phyloP scores from a whole-genome alignment of 2,329 filamentous ascomycete genomes.

The Pleurostoma richardsiae region DNA sequence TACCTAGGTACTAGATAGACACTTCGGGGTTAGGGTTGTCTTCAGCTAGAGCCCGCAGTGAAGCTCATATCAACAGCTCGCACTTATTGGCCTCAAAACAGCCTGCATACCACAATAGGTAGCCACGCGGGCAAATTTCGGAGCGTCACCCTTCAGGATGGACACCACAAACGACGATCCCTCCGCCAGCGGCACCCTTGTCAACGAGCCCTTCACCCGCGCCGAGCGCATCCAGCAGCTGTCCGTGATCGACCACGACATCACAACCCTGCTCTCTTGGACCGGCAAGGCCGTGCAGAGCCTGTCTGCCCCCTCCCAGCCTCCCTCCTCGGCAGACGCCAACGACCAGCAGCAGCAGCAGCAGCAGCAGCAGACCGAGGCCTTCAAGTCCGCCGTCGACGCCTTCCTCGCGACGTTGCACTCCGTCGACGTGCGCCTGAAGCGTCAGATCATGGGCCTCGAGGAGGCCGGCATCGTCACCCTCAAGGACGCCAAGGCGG shows the following conservation, averaged over 20 bases:
- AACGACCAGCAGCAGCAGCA: constrained; percentile 16
- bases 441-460: constrained; percentile 70
- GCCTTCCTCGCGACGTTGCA: constrained; percentile 71
- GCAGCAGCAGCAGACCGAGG: constrained; percentile 44
- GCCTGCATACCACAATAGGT: too few relatives aligned
- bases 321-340: constrained; percentile 17
- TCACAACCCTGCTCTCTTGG: constrained; percentile 38
- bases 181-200: constrained; percentile 13
- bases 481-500: constrained; percentile 24
- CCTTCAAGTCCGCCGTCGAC: constrained; percentile 55
- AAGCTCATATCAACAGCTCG: too few relatives aligned
- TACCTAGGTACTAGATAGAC: too few relatives aligned
- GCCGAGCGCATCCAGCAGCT: constrained; percentile 78
- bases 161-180: not conserved
- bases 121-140: too few relatives aligned
- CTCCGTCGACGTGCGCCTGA: constrained; percentile 67
- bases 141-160: too few relatives aligned
- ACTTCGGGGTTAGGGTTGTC: too few relatives aligned
- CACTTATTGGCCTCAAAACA: too few relatives aligned
- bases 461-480: constrained; percentile 76
- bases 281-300: constrained; percentile 58
- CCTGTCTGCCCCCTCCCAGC: constrained; percentile 33
- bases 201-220: constrained; percentile 57
- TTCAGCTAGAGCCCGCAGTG: too few relatives aligned
- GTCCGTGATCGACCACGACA: constrained; percentile 67